phyloP scores from a whole-genome alignment of 2,329 filamentous ascomycete genomes.

The Neurospora sp. region DNA sequence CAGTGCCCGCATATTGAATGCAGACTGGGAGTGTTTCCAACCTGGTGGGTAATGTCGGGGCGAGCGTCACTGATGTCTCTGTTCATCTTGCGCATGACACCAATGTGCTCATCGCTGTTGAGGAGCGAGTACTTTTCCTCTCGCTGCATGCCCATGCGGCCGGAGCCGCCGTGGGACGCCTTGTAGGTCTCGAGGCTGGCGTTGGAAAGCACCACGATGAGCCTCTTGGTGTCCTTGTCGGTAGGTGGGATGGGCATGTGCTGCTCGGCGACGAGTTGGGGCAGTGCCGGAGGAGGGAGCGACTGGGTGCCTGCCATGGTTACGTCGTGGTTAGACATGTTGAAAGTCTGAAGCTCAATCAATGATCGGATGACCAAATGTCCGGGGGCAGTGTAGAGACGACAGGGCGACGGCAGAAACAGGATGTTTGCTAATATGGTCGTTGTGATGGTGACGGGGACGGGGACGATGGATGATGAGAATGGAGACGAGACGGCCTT shows the following conservation, averaged over 20 bases:
- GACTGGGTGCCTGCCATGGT: conserved; percentile 73
- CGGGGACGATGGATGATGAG: not conserved
- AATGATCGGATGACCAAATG: not conserved
- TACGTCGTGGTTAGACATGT: conserved; percentile 6
- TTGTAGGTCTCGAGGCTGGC: conserved; percentile 97
- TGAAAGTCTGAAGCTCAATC: not conserved
- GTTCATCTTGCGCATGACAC: conserved; percentile 99
- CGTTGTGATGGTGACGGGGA: not conserved
- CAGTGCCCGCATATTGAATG: conserved; percentile 37
- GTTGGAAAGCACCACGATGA: conserved; percentile 95
- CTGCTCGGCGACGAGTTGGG: conserved; percentile 88
- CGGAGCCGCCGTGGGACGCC: conserved; percentile 63
- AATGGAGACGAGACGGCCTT: not conserved
- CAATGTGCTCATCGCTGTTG: conserved; percentile 98
- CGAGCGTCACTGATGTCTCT: conserved; percentile 95
- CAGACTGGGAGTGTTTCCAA: conserved; percentile 30
- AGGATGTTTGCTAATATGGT: not conserved
- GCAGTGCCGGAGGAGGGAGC: conserved; percentile 81
- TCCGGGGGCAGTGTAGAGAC: not conserved
- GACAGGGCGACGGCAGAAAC: not conserved
- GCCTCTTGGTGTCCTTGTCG: conserved; percentile 82
- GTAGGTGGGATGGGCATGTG: conserved; percentile 71
- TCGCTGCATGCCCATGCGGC: conserved; percentile 53
- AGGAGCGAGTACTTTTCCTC: conserved; percentile 96
- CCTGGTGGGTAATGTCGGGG: conserved; percentile 98